These are phyloP conservation scores for Trametes polyzona DNA, from an alignment of 1,284 basidiomycete species.

Conservation along the genomic window DNA sequence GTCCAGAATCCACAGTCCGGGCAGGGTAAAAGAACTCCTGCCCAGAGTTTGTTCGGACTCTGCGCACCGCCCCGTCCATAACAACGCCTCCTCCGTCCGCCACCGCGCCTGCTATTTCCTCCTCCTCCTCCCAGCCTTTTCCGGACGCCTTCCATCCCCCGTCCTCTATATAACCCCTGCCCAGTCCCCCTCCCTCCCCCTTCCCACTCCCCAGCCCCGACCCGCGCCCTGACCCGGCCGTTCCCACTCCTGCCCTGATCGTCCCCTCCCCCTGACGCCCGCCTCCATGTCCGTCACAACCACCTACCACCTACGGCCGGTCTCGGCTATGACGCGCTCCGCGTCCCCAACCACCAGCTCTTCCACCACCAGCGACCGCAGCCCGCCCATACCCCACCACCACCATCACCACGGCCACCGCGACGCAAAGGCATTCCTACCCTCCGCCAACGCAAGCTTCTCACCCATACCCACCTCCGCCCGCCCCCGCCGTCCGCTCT, in stretches of 20 bases:
- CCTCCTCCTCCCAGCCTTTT: conserved; percentile 18
- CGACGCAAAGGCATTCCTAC: conserved; percentile 18
- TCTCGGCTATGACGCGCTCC: conserved; percentile 27
- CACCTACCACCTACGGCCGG: conserved; percentile 32
- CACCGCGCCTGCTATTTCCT: conserved; percentile 7
- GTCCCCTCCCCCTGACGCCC: neutral
- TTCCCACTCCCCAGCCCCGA: conserved; percentile 19
- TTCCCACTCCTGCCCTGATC: conserved; percentile 9
- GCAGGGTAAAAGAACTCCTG: too few species aligned
- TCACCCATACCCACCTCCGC: conserved; percentile 24
- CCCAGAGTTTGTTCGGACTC: conserved; percentile 13
- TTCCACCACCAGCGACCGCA: conserved; percentile 33
- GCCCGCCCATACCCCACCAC: conserved; percentile 25
- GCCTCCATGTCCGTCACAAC: conserved; percentile 20
- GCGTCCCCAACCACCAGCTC: conserved; percentile 33
- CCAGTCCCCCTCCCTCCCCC: conserved; percentile 14
- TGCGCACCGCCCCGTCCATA: conserved; percentile 20
- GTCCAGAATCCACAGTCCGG: neutral
- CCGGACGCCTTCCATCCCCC: conserved; percentile 16
- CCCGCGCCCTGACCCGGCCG: conserved; percentile 15
- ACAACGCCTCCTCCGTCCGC: conserved; percentile 13
- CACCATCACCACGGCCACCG: conserved; percentile 1
- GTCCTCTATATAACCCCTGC: conserved; percentile 26
- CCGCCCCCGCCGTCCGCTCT: conserved; percentile 31
- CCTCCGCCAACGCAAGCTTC: conserved; percentile 19